These are phyloP conservation scores for Buxus sempervirens DNA, from an alignment of 164 flowering plant species.

Conservation along the genomic window DNA sequence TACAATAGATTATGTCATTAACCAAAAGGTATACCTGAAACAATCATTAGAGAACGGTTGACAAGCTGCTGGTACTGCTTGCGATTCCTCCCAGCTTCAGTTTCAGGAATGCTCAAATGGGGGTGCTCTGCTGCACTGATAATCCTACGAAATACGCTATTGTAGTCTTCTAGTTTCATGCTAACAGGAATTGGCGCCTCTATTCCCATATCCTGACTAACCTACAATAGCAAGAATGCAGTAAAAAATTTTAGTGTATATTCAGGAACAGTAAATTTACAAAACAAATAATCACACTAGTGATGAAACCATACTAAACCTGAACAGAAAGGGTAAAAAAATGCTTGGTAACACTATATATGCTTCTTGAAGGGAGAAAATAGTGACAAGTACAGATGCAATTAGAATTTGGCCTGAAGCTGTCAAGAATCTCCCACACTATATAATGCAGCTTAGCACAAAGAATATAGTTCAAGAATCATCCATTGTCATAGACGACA, in stretches of 20 bases:
- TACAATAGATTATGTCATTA: too few species aligned
- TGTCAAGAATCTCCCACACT: too few species aligned
- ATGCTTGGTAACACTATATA: too few species aligned
- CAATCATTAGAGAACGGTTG: slow-evolving; percentile 78
- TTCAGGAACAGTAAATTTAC: not conserved
- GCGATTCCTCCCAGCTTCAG: slow-evolving; percentile 91
- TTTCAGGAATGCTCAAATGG: slow-evolving; percentile 95
- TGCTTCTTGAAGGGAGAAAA: too few species aligned
- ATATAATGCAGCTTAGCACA: too few species aligned
- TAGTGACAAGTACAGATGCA: too few species aligned
- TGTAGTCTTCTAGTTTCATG: slow-evolving; percentile 71
- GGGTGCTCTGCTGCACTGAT: slow-evolving; percentile 86
- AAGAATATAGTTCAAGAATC: too few species aligned
- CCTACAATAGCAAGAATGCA: slow-evolving; percentile 38
- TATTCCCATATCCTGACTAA: slow-evolving; percentile 92
- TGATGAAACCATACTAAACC: too few species aligned
- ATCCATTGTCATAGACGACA: too few species aligned
- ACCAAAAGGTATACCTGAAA: slow-evolving; percentile 61
- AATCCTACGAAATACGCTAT: slow-evolving; percentile 63
- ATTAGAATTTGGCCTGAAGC: too few species aligned
- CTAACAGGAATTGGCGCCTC: slow-evolving; percentile 92
- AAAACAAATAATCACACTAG: not conserved
- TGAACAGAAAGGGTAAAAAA: too few species aligned
- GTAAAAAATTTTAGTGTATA: not conserved
- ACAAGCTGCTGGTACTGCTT: slow-evolving; percentile 77